Evolutionary conservation across 2,329 filamentous ascomycete species (phyloP).

Genomic region (Lachnellula hyalina): DNA sequence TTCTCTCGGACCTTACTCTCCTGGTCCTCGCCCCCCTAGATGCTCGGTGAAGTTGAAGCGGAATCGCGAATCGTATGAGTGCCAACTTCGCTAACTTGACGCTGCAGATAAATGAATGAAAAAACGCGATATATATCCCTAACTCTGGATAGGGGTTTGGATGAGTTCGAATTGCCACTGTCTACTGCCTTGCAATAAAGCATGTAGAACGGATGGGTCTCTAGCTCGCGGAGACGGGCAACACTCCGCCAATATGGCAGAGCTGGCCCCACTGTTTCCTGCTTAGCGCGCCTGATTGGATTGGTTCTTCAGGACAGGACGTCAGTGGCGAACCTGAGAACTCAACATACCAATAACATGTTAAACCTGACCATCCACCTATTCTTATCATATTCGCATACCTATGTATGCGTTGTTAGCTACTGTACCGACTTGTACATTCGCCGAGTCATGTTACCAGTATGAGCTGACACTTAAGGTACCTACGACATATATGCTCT

Average conservation of each 20-base stretch:
- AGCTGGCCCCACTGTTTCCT: background rate
- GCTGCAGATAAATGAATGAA: background rate
- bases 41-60: background rate
- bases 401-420: too few relatives aligned
- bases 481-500: too few relatives aligned
- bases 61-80: background rate
- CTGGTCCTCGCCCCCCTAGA: background rate
- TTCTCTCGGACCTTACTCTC: background rate
- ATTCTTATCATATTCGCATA: too few relatives aligned
- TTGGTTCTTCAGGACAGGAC: background rate
- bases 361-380: too few relatives aligned
- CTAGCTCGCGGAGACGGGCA: constrained; percentile 11
- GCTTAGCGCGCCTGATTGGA: background rate
- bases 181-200: background rate
- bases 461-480: too few relatives aligned
- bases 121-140: too few relatives aligned
- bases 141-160: background rate
- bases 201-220: constrained; percentile 4
- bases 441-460: too few relatives aligned
- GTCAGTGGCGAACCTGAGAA: background rate
- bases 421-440: too few relatives aligned
- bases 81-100: background rate
- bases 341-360: too few relatives aligned
- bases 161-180: background rate
- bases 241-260: background rate